Evolutionary conservation across 2,329 filamentous ascomycete species (phyloP), one percentile per base, ranked within the genome.

Genomic region (Acrodontium crateriforme): DNA sequence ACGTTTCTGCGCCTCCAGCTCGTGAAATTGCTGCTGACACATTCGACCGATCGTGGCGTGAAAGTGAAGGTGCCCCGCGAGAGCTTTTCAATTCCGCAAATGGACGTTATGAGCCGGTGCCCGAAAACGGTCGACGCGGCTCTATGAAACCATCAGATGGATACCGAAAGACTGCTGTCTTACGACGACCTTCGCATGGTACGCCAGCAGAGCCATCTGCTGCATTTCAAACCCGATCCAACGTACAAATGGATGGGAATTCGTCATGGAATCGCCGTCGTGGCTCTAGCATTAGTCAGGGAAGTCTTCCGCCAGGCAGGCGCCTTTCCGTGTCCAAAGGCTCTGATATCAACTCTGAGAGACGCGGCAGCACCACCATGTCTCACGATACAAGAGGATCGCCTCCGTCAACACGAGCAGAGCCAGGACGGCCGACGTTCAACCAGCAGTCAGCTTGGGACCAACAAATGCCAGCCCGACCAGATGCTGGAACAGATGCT

Each of bases 61-160:
- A 93, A 25, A 40, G 44, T 36, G 69, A 74, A 4, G 63, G 69
- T 31, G 63, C 67, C 8, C 74, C 71, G 36, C 67, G 80, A 31
- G 85, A 95, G 52, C 63, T 95, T 0, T 95, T 75, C 59, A 94
- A 95, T 51, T 92, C 87, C n/a, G 79, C 91, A 30, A 93, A 83
- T 29, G 87, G 87, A 11, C 77, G 83, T 27, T 92, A 93, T 43
- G 87, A 95, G 50, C 84, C 85, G 10, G 87, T 85, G 3, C 63
- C 69, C 28, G 83, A 93, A 30, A n/a, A n/a, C n/a, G 63, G 59
- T 37, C 75, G 84, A 19, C 73, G 82, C 39, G 72, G 71, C 11
- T 73, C 78, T 16, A 60, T 70, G 38, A 71, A 78, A 28, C 69
- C 73, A 30, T 80, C 89, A 29, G 56, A 63, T 30, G 66, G 70